Evolutionary conservation across 176 grass and related monocot genomes (phyloP).

Genomic region (Hordeum vulgare): DNA sequence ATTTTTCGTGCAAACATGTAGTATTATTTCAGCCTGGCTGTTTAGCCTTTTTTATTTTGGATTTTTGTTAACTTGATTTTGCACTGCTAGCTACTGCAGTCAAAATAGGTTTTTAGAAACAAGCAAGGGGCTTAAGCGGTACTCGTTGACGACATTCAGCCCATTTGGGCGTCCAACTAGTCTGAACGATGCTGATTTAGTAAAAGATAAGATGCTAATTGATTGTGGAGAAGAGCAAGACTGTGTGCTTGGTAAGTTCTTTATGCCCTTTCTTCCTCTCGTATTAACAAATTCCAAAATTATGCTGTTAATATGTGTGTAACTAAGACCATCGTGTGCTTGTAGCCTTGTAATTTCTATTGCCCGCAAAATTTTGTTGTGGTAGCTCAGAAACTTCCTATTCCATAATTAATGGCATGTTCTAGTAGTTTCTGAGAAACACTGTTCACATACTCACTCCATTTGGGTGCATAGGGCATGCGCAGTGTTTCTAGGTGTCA

Average conservation of each 20-base stretch:
- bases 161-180: slow-evolving; percentile 33
- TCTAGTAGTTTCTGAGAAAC: neutral
- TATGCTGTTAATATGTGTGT: neutral
- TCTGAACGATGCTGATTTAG: slow-evolving; percentile 26
- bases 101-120: slow-evolving; percentile 22
- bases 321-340: neutral
- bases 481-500: no score
- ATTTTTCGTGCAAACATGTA: neutral
- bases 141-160: slow-evolving; percentile 34
- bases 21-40: neutral
- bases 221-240: slow-evolving; percentile 81
- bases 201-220: slow-evolving; percentile 55
- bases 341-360: neutral
- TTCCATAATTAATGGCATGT: neutral
- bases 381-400: neutral
- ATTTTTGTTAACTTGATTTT: neutral
- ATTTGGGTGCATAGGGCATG: no score
- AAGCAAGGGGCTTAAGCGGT: slow-evolving; percentile 15
- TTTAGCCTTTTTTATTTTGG: neutral
- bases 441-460: neutral
- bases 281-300: neutral
- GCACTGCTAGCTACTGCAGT: slow-evolving; percentile 8
- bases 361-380: neutral
- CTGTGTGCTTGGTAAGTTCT: slow-evolving; percentile 71
- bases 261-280: neutral